Evolutionary conservation across 805 yeast species (phyloP), one percentile per base, ranked within the genome.

Genomic region (Priceomyces medius): DNA sequence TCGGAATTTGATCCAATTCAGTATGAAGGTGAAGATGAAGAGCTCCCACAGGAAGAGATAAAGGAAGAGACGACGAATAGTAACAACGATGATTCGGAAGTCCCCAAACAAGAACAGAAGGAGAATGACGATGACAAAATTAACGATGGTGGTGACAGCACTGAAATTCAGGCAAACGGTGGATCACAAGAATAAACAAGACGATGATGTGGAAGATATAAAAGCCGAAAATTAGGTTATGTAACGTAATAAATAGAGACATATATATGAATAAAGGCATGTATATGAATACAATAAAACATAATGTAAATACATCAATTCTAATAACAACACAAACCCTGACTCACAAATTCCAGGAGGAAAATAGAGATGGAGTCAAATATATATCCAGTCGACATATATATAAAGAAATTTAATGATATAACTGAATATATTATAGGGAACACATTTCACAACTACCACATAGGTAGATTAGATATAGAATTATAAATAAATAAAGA

Each of bases 1-100:
- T 79, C 85, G 35, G 76, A 69, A 45, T 87, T 69, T 54, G 95
- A 87, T 65, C 91, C 93, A 29, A 83, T 85, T 69, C 85, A 82
- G 53, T 86, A 83, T 58, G 82, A 78, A 50, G 83, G 74, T 17
- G 82, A 77, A 28, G 85, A 81, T 33, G 77, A 76, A 8, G 77
- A 69, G 7, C 76, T 63, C 17, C 71, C 61, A 13, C 73, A 61
- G 16, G 68, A 62, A 16, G 71, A 57, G 2, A 63, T 53, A 9
- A 59, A 46, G 14, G 66, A 59, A 12, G 64, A 59, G 13, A 40
- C 50, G 17, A 55, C 56, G 8, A 56, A 47, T 26, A 68, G 56
- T 21, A 59, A 42, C 16, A 55, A 46, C 34, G 53, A 40, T 6
- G 47, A 35, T n/a, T n/a, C n/a, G n/a, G n/a, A n/a, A n/a, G n/a